Conservation (phyloP, 345 rosid genomes). For the Camelina neglecta region DNA sequence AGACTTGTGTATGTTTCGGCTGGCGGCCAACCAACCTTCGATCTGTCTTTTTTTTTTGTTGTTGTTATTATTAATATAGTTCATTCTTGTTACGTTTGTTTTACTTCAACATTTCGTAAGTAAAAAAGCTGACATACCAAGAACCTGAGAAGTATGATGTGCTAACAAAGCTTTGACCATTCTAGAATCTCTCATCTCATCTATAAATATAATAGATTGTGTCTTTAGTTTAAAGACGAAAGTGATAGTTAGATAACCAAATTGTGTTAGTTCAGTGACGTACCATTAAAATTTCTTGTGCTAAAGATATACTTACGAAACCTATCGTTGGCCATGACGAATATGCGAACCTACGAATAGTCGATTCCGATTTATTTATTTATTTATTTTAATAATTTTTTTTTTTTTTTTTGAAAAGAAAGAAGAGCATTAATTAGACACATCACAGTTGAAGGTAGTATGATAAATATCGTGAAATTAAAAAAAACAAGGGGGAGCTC, state of each 20-base stretch:
- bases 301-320: neutral
- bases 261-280: conserved; percentile 26
- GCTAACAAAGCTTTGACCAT: conserved; percentile 28
- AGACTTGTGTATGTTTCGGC: conserved; percentile 27
- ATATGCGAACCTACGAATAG: conserved; percentile 24
- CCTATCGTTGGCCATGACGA: conserved; percentile 9
- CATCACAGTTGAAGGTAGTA: conserved; percentile 12
- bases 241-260: conserved; percentile 42
- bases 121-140: conserved; percentile 36
- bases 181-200: conserved; percentile 8
- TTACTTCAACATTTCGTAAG: conserved; percentile 36
- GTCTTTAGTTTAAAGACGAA: conserved; percentile 8
- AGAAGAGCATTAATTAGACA: conserved; percentile 12
- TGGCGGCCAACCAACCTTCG: conserved; percentile 34
- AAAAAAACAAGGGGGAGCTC: neutral
- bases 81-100: conserved; percentile 37
- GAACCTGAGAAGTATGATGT: conserved; percentile 30
- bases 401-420: neutral
- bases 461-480: conserved; percentile 5
- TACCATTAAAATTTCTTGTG: conserved; percentile 19
- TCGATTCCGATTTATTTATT: conserved; percentile 17
- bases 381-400: too few species aligned
- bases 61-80: neutral
- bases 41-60: conserved; percentile 6
- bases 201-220: neutral